Conservation (phyloP, 192 early-diverging fungal species). For the Coemansia sp. region DNA sequence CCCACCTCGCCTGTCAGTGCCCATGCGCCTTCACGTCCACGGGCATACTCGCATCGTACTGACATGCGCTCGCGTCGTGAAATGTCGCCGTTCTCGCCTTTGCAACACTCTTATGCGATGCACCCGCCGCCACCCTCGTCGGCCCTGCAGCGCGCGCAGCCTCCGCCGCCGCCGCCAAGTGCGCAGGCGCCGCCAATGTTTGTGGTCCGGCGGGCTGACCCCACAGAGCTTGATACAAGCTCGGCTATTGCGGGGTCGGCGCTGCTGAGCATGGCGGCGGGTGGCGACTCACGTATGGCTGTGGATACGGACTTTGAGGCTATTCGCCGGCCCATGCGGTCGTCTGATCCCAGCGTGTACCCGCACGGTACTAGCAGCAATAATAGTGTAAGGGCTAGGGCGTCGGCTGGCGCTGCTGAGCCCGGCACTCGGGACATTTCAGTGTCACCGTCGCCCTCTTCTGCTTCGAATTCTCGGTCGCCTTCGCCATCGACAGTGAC, state of each 20-base stretch:
- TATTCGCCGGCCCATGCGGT: slow-evolving; percentile 31
- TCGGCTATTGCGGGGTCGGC: slow-evolving; percentile 55
- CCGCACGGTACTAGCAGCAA: slow-evolving; percentile 16
- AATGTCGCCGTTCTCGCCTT: slow-evolving; percentile 38
- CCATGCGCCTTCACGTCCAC: slow-evolving; percentile 32
- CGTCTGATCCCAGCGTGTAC: slow-evolving; percentile 50
- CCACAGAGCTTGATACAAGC: slow-evolving; percentile 38
- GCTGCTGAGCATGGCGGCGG: slow-evolving; percentile 56
- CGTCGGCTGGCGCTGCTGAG: slow-evolving; percentile 22
- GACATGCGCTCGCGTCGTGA: slow-evolving; percentile 39
- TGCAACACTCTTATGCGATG: slow-evolving; percentile 3
- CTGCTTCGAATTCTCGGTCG: slow-evolving; percentile 4
- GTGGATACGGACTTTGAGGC: slow-evolving; percentile 19
- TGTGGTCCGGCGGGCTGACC: slow-evolving; percentile 9
- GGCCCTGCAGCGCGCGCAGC: not conserved
- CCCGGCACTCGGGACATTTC: slow-evolving; percentile 52
- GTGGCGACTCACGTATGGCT: slow-evolving; percentile 34
- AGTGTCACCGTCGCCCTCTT: slow-evolving; percentile 48
- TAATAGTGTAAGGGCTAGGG: not conserved
- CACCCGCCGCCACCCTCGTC: not conserved
- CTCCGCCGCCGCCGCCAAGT: slow-evolving; percentile 7
- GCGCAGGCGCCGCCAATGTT: slow-evolving; percentile 4
- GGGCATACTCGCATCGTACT: slow-evolving; percentile 52
- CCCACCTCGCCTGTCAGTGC: slow-evolving; percentile 12
- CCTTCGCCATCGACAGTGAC: not conserved